Evolutionary conservation across 73 alveolate species (phyloP).

Genomic region (Loxodes magnus): DNA sequence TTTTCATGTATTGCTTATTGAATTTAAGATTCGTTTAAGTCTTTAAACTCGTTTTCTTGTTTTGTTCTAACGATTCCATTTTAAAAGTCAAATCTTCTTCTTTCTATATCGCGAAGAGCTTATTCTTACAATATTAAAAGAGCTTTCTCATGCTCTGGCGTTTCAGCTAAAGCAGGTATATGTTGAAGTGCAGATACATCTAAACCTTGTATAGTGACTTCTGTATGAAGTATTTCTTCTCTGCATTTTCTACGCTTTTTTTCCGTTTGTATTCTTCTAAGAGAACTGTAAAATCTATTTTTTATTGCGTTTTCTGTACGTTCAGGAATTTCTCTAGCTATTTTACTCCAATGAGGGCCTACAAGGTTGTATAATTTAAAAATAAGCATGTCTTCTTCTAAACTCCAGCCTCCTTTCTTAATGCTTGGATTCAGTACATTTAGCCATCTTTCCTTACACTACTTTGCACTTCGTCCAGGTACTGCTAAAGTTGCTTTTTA

Average conservation of each 20-base stretch:
- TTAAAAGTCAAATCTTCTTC: too few species aligned
- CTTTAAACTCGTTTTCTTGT: too few species aligned
- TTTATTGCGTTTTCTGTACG: slow-evolving; percentile 67
- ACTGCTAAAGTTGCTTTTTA: slow-evolving; percentile 17
- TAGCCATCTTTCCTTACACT: slow-evolving; percentile 70
- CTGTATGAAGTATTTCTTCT: too few species aligned
- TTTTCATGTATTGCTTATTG: too few species aligned
- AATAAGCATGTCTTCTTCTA: slow-evolving; percentile 56
- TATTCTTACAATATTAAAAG: too few species aligned
- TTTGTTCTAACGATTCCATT: too few species aligned
- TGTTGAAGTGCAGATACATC: too few species aligned
- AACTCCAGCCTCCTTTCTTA: slow-evolving; percentile 54
- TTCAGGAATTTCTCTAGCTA: slow-evolving; percentile 41
- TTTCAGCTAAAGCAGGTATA: too few species aligned
- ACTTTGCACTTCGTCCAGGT: slow-evolving; percentile 42
- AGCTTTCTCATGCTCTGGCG: too few species aligned
- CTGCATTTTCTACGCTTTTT: neutral
- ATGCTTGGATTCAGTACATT: slow-evolving; percentile 60
- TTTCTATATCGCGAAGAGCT: too few species aligned
- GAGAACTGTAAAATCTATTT: slow-evolving; percentile 32
- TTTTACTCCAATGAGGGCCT: slow-evolving; percentile 74
- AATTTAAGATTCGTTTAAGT: too few species aligned
- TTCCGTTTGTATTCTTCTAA: neutral
- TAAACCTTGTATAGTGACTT: too few species aligned
- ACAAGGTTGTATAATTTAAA: slow-evolving; percentile 40